These are phyloP conservation scores for Onygenales sp. DNA, from an alignment of 2,329 filamentous ascomycete genomes.

Conservation along the genomic window DNA sequence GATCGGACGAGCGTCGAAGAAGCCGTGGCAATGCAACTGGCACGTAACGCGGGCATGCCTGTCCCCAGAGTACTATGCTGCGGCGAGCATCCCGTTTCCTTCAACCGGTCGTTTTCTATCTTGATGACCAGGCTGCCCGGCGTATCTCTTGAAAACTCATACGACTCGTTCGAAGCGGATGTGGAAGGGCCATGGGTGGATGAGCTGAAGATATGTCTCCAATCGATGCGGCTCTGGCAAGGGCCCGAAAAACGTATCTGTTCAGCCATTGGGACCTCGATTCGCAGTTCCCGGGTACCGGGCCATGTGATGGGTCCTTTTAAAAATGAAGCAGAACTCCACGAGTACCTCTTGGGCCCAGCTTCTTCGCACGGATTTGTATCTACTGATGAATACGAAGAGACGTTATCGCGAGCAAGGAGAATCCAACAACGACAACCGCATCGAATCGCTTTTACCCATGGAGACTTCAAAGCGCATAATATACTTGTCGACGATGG, in stretches of 20 bases:
- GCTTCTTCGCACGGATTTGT: slow-evolving; percentile 21
- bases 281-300: slow-evolving; percentile 25
- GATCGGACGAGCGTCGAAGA: slow-evolving; percentile 3
- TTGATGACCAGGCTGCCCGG: slow-evolving; percentile 1
- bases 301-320: slow-evolving; percentile 24
- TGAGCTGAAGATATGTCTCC: slow-evolving; percentile 2
- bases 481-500: slow-evolving; percentile 15
- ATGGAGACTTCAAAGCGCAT: slow-evolving; percentile 16
- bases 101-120: not conserved
- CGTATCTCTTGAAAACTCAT: not conserved
- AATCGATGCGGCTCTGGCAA: slow-evolving; percentile 3
- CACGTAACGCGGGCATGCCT: not conserved
- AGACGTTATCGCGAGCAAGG: slow-evolving; percentile 16
- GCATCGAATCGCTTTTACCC: slow-evolving; percentile 18
- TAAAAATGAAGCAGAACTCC: slow-evolving; percentile 17
- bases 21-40: slow-evolving; percentile 1
- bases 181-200: slow-evolving; percentile 1
- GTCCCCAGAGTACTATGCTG: not conserved
- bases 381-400: slow-evolving; percentile 18
- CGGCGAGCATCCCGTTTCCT: not conserved
- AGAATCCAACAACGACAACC: slow-evolving; percentile 1
- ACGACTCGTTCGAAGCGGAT: not conserved
- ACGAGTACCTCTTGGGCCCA: slow-evolving; percentile 20
- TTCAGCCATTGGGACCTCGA: slow-evolving; percentile 21
- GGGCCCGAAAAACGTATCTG: slow-evolving; percentile 15